Evolutionary conservation across 345 rosid genomes (phyloP), one percentile per base, ranked within the genome.

Genomic region (Microcos paniculata): DNA sequence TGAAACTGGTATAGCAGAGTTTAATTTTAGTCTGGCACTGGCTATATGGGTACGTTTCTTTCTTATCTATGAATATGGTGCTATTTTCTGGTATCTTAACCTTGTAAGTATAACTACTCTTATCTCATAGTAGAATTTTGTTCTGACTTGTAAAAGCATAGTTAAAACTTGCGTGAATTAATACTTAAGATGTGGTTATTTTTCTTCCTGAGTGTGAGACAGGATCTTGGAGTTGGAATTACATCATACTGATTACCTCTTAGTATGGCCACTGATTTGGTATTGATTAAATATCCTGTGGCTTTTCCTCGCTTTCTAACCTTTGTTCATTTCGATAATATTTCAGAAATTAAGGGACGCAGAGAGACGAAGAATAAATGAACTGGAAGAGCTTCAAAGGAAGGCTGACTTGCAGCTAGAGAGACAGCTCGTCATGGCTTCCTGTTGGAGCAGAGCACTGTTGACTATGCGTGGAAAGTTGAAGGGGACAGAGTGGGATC

Each of bases 401-500:
- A 94, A 88, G 75, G 92, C 97, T 42, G 85, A 90, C 70, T 62
- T 90, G 67, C 98, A 94, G 66, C 72, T 94, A 80, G 98, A 92
- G 80, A 94, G 97, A 79, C 97, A 92, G 88, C 89, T 94, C 77
- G 94, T 94, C 4, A 84, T 91, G 95, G 98, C 95, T 64, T 94
- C 98, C 5, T 70, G 81, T 49, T 94, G 99, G 99, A 92, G 97
- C 79, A 89, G 98, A 80, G 81, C 78, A 23, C 80, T 94, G 85
- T 75, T 94, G 81, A 80, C 87, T 9, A 83, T 90, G 83, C 83
- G 88, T 46, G 97, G 98, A 57, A 92, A 90, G 89, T 77, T 94
- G 76, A 92, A 83, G 51, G 97, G 97, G 61, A 86, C 98, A 8
- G 90, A 94, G 76, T 94, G 97, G 97, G 98, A 94, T 83, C 98